phyloP scores from a whole-genome alignment of 768 basidiomycete genomes.

The Podaxis rugospora region DNA sequence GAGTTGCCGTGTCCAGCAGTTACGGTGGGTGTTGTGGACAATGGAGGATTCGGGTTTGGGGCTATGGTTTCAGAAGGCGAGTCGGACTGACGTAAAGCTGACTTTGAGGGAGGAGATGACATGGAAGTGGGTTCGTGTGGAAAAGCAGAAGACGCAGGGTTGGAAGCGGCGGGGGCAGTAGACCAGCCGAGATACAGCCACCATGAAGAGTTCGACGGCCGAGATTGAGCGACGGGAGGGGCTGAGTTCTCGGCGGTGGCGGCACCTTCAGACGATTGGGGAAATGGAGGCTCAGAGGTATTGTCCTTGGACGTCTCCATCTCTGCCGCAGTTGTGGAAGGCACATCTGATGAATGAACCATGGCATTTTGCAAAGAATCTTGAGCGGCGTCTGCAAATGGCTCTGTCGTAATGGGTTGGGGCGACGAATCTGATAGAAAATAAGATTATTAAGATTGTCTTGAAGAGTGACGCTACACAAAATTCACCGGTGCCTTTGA shows the following conservation, averaged over 20 bases:
- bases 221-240: not conserved
- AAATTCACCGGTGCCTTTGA: not conserved
- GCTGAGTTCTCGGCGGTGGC: not conserved
- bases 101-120: slow-evolving; percentile 4
- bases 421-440: slow-evolving; percentile 4
- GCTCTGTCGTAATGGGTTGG: slow-evolving; percentile 1
- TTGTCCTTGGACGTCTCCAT: not conserved
- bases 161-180: not conserved
- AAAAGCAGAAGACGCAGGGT: slow-evolving; percentile 4
- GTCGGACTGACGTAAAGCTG: slow-evolving; percentile 7
- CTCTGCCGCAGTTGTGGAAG: not conserved
- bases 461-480: not conserved
- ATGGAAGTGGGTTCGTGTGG: not conserved
- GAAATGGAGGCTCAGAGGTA: not conserved
- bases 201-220: not conserved
- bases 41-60: not conserved
- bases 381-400: slow-evolving; percentile 2
- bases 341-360: not conserved
- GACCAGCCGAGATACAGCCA: slow-evolving; percentile 9
- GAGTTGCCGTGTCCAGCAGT: not conserved
- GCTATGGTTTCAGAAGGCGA: not conserved
- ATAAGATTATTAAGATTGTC: not conserved
- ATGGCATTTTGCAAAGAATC: slow-evolving; percentile 9
- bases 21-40: not conserved
- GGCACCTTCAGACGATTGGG: not conserved